phyloP scores from a whole-genome alignment of 2,329 filamentous ascomycete genomes.

The Esteya vermicola region DNA sequence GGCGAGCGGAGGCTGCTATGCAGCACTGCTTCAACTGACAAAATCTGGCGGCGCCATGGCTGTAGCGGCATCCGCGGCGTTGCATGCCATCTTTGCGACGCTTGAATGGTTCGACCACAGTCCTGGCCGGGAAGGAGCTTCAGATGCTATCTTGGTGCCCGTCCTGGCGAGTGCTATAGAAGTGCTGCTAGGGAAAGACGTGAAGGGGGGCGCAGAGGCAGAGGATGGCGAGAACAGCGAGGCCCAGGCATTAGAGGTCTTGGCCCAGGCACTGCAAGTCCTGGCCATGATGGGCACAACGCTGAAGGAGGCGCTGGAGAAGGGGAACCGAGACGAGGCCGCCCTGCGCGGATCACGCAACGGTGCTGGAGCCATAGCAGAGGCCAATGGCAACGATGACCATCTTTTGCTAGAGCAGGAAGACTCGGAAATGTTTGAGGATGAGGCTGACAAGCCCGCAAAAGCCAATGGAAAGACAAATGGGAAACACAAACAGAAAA shows the following conservation, averaged over 20 bases:
- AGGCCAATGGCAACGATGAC: conserved; percentile 8
- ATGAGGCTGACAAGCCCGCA: conserved; percentile 20
- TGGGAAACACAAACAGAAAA: no score
- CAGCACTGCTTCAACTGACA: conserved; percentile 33
- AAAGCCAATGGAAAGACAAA: no score
- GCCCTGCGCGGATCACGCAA: conserved; percentile 20
- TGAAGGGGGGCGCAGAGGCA: no score
- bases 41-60: conserved; percentile 31
- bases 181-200: no score
- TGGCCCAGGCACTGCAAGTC: conserved; percentile 45
- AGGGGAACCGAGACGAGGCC: conserved; percentile 24
- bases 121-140: conserved; percentile 30
- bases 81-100: conserved; percentile 47
- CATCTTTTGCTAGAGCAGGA: no score
- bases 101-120: conserved; percentile 38
- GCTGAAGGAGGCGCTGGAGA: conserved; percentile 35
- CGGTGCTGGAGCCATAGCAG: no score
- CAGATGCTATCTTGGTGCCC: conserved; percentile 35
- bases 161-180: conserved; percentile 26
- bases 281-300: conserved; percentile 50
- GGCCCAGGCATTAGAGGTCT: conserved; percentile 22
- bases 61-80: conserved; percentile 42
- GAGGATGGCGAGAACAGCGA: conserved; percentile 5
- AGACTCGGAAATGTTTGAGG: no score
- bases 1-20: conserved; percentile 27